Evolutionary conservation across 2,329 filamentous ascomycete genomes (phyloP).

Genomic region (Hymenoscyphus scutula): DNA sequence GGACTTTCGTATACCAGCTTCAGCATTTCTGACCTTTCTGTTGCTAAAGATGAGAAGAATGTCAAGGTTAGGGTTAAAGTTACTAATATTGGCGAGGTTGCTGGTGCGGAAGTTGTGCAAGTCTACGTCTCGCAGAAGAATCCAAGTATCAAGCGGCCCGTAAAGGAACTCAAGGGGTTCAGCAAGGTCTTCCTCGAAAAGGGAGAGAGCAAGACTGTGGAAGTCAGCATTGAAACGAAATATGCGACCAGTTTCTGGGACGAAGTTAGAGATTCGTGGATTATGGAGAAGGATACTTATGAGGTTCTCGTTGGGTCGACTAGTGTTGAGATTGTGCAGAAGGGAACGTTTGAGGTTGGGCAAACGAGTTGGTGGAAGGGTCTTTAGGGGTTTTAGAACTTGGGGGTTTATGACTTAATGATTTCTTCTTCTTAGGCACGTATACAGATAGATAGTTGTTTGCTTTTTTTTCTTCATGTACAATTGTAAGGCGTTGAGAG

Average conservation of each 20-base stretch:
- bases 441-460: not conserved
- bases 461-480: not conserved
- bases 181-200: constrained; percentile 60
- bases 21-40: constrained; percentile 48
- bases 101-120: constrained; percentile 56
- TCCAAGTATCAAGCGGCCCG: constrained; percentile 51
- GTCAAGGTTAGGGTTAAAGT: constrained; percentile 50
- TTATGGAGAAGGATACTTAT: constrained; percentile 63
- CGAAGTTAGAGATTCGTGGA: constrained; percentile 64
- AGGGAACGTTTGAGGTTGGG: constrained; percentile 52
- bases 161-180: constrained; percentile 65
- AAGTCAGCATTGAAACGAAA: constrained; percentile 59
- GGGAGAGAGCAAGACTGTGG: constrained; percentile 56
- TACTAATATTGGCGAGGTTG: constrained; percentile 59
- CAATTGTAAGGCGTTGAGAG: not conserved
- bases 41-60: constrained; percentile 44
- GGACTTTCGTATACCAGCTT: constrained; percentile 78
- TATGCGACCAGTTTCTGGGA: constrained; percentile 70
- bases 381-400: constrained; percentile 39
- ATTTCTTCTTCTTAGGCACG: not conserved
- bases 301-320: constrained; percentile 59
- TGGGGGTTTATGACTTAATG: not conserved
- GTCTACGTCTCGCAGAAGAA: constrained; percentile 54
- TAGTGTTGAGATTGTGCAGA: constrained; percentile 51
- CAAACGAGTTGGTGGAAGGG: constrained; percentile 69